Base-by-base conservation (phyloP, 2,329 filamentous ascomycete species). In the Drechslerella stenobrocha region DNA sequence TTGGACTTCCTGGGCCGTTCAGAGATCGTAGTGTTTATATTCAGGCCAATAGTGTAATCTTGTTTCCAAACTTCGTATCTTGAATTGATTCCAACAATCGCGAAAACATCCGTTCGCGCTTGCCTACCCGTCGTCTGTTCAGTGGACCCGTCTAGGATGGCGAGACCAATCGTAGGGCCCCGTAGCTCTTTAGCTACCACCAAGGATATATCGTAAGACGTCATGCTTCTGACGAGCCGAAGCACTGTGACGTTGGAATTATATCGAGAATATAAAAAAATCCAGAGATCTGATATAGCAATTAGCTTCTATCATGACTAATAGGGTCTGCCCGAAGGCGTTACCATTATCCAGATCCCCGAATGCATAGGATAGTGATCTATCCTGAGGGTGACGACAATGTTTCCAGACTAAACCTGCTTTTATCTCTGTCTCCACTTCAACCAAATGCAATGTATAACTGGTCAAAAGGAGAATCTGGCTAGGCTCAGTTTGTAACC, bases 11-110 rank as follows among this genome's bases (percentile, higher is more conserved):
- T 48, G n/a, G 46, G 23, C 18, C 40, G 56, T 6, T 42, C 50
- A 18, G 60, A 56, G 9, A 52, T 55, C 7, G n/a, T 20, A 48
- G 23, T 15, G 13, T 67, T 46, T 4, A 67, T 11, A 9, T 40
- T 52, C 6, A 42, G 35, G 35, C 60, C 51, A 9, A 52, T n/a
- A 6, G 63, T 67, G 23, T 50, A 67, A 24, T 67, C 63, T 20
- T 67, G 63, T 34, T 50, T 56, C 63, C 63, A 67, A n/a, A 67
- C 22, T 11, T 56, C 63, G 32, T 52, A 48, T 13, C 51, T 35
- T 7, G 55, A 67, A 3, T 45, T 47, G 32, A 67, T 51, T 13
- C 28, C 37, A 22, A 50, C 18, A 4, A 67, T 9, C 2, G 55
- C 23, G 18, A 67, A 67, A 28, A 60, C 13, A 24, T 60, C 55